Evolutionary conservation across 441 rosid genomes (phyloP).

Genomic region (Pelargonium myrrhifolium): DNA sequence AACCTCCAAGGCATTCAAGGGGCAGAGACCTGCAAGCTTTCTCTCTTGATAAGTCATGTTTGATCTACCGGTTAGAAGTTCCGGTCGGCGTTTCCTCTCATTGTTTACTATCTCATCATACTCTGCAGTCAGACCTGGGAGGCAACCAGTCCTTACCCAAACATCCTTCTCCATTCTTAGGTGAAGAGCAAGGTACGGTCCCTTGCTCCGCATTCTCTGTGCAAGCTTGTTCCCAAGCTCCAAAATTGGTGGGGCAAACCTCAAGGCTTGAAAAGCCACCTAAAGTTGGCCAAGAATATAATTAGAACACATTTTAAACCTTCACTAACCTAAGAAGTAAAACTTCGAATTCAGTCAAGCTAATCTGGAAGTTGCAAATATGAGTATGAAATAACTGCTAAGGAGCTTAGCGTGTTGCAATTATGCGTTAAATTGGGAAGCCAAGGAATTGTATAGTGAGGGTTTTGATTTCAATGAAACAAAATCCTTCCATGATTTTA

Average conservation of each 20-base stretch:
- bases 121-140: background rate
- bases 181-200: conserved; percentile 24
- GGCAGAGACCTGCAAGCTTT: conserved; percentile 24
- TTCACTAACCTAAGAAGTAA: background rate
- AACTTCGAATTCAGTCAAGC: too few species aligned
- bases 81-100: conserved; percentile 20
- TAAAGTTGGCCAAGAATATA: background rate
- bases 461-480: too few species aligned
- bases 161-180: conserved; percentile 26
- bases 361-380: too few species aligned
- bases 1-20: conserved; percentile 14
- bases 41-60: conserved; percentile 18
- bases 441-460: too few species aligned
- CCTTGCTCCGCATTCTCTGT: conserved; percentile 22
- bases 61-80: conserved; percentile 22
- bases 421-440: too few species aligned
- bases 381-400: too few species aligned
- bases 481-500: too few species aligned
- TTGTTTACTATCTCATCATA: conserved; percentile 12
- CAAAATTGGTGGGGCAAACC: conserved; percentile 15
- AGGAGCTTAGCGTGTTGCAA: too few species aligned
- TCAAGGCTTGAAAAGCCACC: conserved; percentile 18
- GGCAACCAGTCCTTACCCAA: conserved; percentile 12
- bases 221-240: conserved; percentile 19
- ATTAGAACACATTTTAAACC: background rate